A percentile compares a stretch with the other conserved stretches of the same genome.
These are phyloP conservation scores for Dothideomycetes sp. DNA, from an alignment of 2,329 filamentous ascomycete species.

Conservation along the genomic window DNA sequence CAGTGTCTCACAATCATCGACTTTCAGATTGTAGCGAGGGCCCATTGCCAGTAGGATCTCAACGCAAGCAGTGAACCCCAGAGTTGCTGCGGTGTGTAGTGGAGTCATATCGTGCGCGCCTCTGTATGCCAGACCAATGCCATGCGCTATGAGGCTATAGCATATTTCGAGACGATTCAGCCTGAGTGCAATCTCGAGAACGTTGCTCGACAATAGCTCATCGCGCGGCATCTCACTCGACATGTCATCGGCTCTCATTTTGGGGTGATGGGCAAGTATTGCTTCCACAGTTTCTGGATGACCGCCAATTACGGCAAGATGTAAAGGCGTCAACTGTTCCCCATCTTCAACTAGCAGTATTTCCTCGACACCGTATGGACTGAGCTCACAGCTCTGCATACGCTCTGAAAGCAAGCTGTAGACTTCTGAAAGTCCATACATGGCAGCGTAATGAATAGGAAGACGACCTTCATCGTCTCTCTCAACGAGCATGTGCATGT, in stretches of 20 bases:
- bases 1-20: neutral
- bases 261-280: neutral
- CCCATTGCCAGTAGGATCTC: neutral
- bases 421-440: neutral
- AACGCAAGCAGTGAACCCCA: neutral
- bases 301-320: neutral
- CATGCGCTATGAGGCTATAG: neutral
- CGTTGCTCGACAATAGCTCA: neutral
- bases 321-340: neutral
- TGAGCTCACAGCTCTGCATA: neutral
- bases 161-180: neutral
- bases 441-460: neutral
- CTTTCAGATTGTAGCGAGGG: neutral
- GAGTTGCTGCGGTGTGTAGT: neutral
- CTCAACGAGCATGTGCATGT: neutral
- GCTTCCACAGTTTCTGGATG: neutral
- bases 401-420: neutral
- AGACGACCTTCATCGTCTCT: neutral
- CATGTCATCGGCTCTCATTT: neutral
- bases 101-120: neutral
- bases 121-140: neutral
- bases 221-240: neutral
- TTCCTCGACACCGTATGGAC: neutral
- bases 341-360: neutral
- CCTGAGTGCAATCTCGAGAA: neutral